Evolutionary conservation across 1,284 basidiomycete genomes (phyloP), one percentile per base, ranked within the genome.

Genomic region (Pisolithus thermaeus): DNA sequence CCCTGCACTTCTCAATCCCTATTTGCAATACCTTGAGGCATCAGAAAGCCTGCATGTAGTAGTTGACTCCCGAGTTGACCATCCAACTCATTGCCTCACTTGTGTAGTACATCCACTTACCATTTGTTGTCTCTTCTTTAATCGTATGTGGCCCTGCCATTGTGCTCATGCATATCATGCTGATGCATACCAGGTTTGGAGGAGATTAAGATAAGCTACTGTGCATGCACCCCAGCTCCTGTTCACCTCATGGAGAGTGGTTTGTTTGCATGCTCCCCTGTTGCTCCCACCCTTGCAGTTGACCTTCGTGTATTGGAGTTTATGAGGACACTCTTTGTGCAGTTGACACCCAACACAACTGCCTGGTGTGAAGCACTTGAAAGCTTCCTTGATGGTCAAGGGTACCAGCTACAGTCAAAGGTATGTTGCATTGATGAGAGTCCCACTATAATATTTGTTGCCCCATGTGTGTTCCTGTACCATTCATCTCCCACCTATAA

Each of bases 181-280:
- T 39, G n/a, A 39, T 39, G 11, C 37, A 39, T 39, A 39, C 37
- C 16, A 39, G 37, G 37, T 39, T 14, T 14, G 7, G 37, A 39
- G 37, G 16, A 39, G 14, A 39, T n/a, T 14, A 27, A 27, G 37
- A 39, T 39, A 39, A 39, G 14, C 20, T 39, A 20, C 7, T 39
- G 37, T n/a, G 16, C 20, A 20, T 39, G 37, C 37, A 39, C 37
- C 20, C 37, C 37, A 39, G 37, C 37, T 18, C 37, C 43, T 3
- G 20, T 43, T 22, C 49, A 56, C 36, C 49, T 58, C n/a, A 28
- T 58, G 27, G 3, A 12, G n/a, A 11, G 25, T 7, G 43, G 52
- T 2, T 25, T 56, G 28, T 58, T 57, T 40, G 52, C 56, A 37
- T 57, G 56, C 23, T 23, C 49, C 14, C 56, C 56, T 16, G 7